A percentile compares a stretch with the other conserved stretches of the same genome.
Conservation (phyloP, 2,329 filamentous ascomycete genomes). For the Achaetomium macrosporum region DNA sequence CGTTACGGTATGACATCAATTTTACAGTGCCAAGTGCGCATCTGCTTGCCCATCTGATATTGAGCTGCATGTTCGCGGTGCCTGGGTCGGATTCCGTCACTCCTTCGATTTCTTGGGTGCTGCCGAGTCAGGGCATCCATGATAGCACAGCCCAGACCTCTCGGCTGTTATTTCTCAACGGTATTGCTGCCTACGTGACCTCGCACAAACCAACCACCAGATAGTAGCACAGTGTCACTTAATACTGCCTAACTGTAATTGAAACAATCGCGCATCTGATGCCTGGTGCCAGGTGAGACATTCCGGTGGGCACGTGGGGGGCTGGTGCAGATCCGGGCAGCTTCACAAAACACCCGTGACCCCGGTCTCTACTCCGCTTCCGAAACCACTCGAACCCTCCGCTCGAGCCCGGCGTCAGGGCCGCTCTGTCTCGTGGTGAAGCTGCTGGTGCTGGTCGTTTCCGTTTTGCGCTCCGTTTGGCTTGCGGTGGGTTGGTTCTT, state of each 20-base stretch:
- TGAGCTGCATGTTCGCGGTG: too few relatives aligned
- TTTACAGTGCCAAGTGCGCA: not conserved
- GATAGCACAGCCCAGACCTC: too few relatives aligned
- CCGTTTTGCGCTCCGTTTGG: not conserved
- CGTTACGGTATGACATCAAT: conserved; percentile 9
- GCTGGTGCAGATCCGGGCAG: not conserved
- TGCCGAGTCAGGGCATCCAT: too few relatives aligned
- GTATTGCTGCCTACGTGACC: too few relatives aligned
- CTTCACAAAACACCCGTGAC: not conserved
- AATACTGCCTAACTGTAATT: too few relatives aligned
- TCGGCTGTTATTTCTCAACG: too few relatives aligned
- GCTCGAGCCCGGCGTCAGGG: conserved; percentile 4
- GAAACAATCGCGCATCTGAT: too few relatives aligned
- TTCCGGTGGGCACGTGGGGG: conserved; percentile 14
- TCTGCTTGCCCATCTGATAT: too few relatives aligned
- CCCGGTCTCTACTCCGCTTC: not conserved
- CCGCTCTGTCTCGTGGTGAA: conserved; percentile 8
- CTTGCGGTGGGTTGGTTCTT: not conserved
- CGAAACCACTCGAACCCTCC: conserved; percentile 2
- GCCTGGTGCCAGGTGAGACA: conserved; percentile 15
- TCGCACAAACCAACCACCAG: too few relatives aligned
- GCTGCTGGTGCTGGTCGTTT: not conserved
- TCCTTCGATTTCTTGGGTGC: too few relatives aligned
- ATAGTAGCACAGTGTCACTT: too few relatives aligned
- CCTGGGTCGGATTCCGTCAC: too few relatives aligned